These are phyloP conservation scores for Globisporangium ultimum DNA, from an alignment of 352 stramenopile species.

Conservation along the genomic window DNA sequence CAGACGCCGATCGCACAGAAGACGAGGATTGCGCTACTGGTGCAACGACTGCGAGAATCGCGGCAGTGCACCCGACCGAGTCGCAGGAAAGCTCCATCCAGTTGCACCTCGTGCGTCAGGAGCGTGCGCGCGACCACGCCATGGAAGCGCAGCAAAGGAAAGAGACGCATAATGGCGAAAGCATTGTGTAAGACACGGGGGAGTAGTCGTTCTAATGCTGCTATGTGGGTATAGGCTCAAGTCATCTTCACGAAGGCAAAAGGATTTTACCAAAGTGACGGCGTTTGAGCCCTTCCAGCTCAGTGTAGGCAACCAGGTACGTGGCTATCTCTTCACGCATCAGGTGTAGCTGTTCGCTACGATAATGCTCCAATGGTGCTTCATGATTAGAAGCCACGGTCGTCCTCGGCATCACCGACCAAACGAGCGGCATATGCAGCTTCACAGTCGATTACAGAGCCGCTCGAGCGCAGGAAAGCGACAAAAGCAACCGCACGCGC, in stretches of 20 bases:
- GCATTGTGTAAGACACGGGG: no score
- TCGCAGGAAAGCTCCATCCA: conserved; percentile 62
- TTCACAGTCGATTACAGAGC: no score
- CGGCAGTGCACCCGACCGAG: conserved; percentile 42
- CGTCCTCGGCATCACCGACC: conserved; percentile 10
- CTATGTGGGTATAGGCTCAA: neutral
- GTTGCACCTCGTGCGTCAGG: conserved; percentile 50
- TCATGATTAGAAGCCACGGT: conserved; percentile 1
- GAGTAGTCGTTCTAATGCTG: no score
- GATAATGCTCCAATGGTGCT: neutral
- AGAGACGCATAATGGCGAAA: neutral
- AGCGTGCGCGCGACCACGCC: conserved; percentile 37
- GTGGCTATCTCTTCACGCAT: neutral
- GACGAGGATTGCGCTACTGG: neutral
- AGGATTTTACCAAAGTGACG: conserved; percentile 62
- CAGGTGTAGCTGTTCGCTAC: neutral
- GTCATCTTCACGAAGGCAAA: conserved; percentile 17
- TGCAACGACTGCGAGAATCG: neutral
- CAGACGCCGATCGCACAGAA: conserved; percentile 11
- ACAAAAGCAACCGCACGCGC: neutral
- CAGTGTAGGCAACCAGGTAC: conserved; percentile 57
- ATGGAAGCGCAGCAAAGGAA: conserved; percentile 31
- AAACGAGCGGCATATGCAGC: neutral
- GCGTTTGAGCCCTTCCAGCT: conserved; percentile 50
- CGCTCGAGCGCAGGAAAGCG: no score